Evolutionary conservation across 2,329 filamentous ascomycete genomes (phyloP).

Genomic region (Fusarium drepaniforme): DNA sequence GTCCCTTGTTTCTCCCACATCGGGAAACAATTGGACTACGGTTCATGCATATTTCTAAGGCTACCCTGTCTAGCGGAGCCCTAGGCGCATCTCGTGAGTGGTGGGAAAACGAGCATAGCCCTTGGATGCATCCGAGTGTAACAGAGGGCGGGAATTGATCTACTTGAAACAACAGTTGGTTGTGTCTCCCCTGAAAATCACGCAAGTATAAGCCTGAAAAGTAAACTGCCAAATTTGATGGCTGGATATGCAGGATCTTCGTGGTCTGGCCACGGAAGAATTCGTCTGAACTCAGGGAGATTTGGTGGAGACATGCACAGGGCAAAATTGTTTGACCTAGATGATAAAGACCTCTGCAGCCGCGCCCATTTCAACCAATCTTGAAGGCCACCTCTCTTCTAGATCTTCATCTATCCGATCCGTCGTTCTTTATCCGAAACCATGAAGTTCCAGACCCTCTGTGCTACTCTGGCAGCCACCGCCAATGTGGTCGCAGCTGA

Average conservation of each 20-base stretch:
- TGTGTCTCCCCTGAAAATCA: neutral
- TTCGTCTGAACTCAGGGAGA: neutral
- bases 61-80: neutral
- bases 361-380: constrained; percentile 10
- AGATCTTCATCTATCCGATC: neutral
- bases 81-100: neutral
- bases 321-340: neutral
- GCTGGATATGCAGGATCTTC: constrained; percentile 2
- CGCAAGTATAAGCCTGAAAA: neutral
- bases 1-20: neutral
- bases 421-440: neutral
- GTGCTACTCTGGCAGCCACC: constrained; percentile 28
- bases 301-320: neutral
- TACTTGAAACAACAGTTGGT: constrained; percentile 5
- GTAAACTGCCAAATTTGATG: constrained; percentile 7
- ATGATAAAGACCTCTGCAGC: neutral
- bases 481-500: constrained; percentile 30
- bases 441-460: constrained; percentile 40
- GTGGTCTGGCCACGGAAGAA: constrained; percentile 3
- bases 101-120: constrained; percentile 16
- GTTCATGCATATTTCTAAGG: neutral
- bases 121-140: constrained; percentile 4
- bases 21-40: neutral
- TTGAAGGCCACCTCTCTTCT: neutral
- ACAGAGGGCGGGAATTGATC: constrained; percentile 25